Evolutionary conservation across 108 stramenopile species (phyloP).

Genomic region (Epithemia pelagica): DNA sequence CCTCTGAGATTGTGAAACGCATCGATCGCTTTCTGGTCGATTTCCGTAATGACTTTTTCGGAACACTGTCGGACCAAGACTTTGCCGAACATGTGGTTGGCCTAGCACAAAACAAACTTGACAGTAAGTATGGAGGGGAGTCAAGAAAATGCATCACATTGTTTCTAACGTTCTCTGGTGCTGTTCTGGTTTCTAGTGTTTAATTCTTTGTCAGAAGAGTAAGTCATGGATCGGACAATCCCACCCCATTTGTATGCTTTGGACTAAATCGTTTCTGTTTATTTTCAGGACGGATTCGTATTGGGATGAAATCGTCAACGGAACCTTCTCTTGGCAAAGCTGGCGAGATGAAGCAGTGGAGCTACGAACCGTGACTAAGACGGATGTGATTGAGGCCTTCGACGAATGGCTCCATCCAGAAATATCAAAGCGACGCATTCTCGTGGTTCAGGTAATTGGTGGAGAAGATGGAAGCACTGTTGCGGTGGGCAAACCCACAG

Average conservation of each 20-base stretch:
- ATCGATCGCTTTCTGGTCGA: slow-evolving; percentile 66
- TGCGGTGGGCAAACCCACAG: slow-evolving; percentile 40
- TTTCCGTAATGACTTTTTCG: slow-evolving; percentile 37
- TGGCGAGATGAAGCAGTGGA: slow-evolving; percentile 57
- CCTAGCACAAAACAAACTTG: slow-evolving; percentile 70
- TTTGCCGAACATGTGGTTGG: slow-evolving; percentile 66
- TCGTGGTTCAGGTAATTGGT: slow-evolving; percentile 68
- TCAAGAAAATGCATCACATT: too few species aligned
- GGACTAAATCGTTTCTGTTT: slow-evolving; percentile 7
- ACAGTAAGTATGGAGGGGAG: slow-evolving; percentile 14
- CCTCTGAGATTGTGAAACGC: slow-evolving; percentile 41
- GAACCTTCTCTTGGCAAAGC: slow-evolving; percentile 58
- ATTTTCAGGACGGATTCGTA: slow-evolving; percentile 16
- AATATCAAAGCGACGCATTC: slow-evolving; percentile 5
- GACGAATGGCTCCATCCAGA: slow-evolving; percentile 68
- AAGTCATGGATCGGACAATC: too few species aligned
- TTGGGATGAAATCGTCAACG: slow-evolving; percentile 67
- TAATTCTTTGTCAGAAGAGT: slow-evolving; percentile 71
- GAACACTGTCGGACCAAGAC: slow-evolving; percentile 39
- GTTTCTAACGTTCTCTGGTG: not conserved
- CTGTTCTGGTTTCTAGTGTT: slow-evolving; percentile 16
- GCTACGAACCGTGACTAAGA: slow-evolving; percentile 51
- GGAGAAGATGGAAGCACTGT: slow-evolving; percentile 37
- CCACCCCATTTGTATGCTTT: too few species aligned
- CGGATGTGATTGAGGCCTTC: slow-evolving; percentile 50